Base-by-base conservation (phyloP, 2,329 filamentous ascomycete species). In the Fusarium sp. region DNA sequence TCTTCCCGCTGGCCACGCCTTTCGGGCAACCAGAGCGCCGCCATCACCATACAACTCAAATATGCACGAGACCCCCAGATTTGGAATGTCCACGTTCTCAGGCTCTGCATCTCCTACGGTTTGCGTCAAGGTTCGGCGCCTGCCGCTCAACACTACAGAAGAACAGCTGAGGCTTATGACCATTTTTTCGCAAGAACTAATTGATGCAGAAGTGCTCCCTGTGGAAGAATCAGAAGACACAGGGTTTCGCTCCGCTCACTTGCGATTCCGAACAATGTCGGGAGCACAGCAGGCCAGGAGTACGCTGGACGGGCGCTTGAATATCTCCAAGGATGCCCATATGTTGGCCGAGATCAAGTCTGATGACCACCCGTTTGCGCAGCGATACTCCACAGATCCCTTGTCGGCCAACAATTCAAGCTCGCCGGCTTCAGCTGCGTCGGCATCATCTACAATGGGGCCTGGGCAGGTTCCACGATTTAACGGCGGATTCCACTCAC, bases 401-500 rank as follows among this genome's bases (percentile, higher is more conserved):
- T 30, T 54, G 20, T 62, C 51, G 23, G 50, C 65, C 10, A 72
- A 64, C 33, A 60, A 65, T 10, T 60, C 71, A 2, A 62, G 66
- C 53, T 64, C 64, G 16, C 55, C 72, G 8, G 73, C 77, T 8
- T 76, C 75, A 31, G 68, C 78, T 41, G 78, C 82, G 18, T 82
- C 57, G 16, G 34, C 84, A 26, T 49, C 62, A 30, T 66, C 62
- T 36, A 78, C 77, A 1, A 72, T 80, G 4, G 80, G 81, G 16
- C 78, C 81, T 37, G 84, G 86, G 65, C 86, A 88, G 71, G 80
- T 84, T 8, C 85, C 86, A 51, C 86, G 89, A 57, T 92, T 87
- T 77, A 88, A 88, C 68, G 86, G 84, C 18, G 82, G 84, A 4
- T 92, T 91, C 72, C 86, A 89, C 62, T 81, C 85, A 8, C 79